Base-by-base conservation (phyloP, 768 basidiomycete genomes). In the Roridomyces roridus region DNA sequence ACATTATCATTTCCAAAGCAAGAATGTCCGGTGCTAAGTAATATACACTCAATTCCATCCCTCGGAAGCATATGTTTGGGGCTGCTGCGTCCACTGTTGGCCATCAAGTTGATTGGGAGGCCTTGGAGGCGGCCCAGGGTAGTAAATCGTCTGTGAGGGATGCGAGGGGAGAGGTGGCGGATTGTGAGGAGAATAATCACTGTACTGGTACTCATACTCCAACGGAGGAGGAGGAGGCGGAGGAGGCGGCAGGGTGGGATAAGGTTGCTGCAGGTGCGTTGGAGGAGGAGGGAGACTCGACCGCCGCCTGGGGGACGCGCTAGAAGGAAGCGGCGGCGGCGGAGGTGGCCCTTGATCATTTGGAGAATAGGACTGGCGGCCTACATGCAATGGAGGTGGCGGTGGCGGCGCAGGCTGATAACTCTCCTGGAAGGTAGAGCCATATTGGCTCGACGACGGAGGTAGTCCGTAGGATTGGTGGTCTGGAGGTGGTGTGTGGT, bases 241-340 rank as follows among this genome's bases (percentile, higher is more conserved):
- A 26, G 67, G 62, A 49, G 67, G 55, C 62, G 66, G 71, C 45
- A 71, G 64, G 36, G 70, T 68, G 15, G 68, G 70, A 45, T 65
- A 67, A 42, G 66, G 65, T 37, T 65, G 55, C 47, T 77, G 72
- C 44, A 77, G 76, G 51, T 80, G 79, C 50, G 71, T 72, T 21
- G 80, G 84, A 23, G 79, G 82, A 28, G 78, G 78, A 47, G 84
- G 85, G 20, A 88, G 72, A 62, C 80, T 78, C 8, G 80, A 74
- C 34, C 77, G 79, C 44, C 82, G 71, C n/a, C 77, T 69, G 11
- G 73, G 64, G 11, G 68, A 58, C 40, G 59, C 59, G 64, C 57
- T 67, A 62, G 72, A 62, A 18, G 77, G 74, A 0, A 68, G 65
- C 31, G 72, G 64, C n/a, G 77, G 75, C 0, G 67, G 66, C 20